Percentiles rank a stretch among this genome's conserved stretches.
phyloP scores from a whole-genome alignment of 1,284 basidiomycete species.

The Marasmius tenuissimus region DNA sequence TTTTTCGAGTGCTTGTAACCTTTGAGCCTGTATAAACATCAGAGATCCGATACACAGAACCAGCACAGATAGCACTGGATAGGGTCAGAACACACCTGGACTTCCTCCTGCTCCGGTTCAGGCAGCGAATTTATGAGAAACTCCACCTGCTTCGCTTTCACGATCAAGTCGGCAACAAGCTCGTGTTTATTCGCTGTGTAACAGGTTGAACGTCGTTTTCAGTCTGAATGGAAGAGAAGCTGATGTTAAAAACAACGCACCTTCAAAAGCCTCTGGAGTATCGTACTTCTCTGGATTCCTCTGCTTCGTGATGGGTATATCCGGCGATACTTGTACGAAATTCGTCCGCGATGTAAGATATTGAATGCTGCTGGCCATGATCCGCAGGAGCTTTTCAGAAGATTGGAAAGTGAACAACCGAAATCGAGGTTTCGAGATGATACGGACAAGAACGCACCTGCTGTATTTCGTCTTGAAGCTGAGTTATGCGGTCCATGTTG shows the following conservation, averaged over 20 bases:
- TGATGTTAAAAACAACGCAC: constrained; percentile 31
- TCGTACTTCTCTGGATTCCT: constrained; percentile 71
- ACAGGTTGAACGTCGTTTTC: neutral
- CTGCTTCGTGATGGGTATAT: constrained; percentile 75
- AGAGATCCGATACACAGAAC: neutral
- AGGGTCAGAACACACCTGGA: constrained; percentile 46
- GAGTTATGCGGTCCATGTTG: constrained; percentile 87
- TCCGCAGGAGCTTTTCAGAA: constrained; percentile 62
- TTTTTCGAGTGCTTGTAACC: constrained; percentile 60
- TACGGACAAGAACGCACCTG: constrained; percentile 45
- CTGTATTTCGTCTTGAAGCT: constrained; percentile 86
- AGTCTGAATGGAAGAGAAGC: neutral
- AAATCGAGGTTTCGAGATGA: neutral
- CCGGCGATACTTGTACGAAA: constrained; percentile 70
- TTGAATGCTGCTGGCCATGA: constrained; percentile 76
- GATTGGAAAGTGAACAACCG: neutral
- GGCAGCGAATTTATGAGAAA: constrained; percentile 77
- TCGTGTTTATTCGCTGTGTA: constrained; percentile 72
- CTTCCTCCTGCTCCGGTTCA: constrained; percentile 69
- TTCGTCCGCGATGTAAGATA: constrained; percentile 74
- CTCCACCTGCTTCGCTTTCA: constrained; percentile 84
- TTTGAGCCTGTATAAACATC: constrained; percentile 47
- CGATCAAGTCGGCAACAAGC: constrained; percentile 74
- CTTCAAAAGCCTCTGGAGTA: constrained; percentile 62
- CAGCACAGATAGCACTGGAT: too few relatives aligned